These are phyloP conservation scores for Xylaria scruposa DNA, from an alignment of 495 filamentous ascomycete species.

Conservation along the genomic window DNA sequence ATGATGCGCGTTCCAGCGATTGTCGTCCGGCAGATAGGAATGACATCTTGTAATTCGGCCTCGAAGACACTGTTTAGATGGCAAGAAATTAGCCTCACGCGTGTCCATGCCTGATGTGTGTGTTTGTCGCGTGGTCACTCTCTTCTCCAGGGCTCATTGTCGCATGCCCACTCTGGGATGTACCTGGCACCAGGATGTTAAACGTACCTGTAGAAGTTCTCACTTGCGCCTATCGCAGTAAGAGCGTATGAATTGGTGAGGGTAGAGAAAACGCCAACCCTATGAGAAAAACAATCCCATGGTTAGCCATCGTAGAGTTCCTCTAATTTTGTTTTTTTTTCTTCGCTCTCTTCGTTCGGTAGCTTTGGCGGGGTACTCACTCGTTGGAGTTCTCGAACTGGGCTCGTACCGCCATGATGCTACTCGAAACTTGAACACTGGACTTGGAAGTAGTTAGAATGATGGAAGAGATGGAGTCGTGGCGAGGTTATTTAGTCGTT, in stretches of 20 bases:
- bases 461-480: conserved; percentile 22
- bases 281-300: conserved; percentile 47
- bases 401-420: conserved; percentile 78
- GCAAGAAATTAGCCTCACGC: conserved; percentile 7
- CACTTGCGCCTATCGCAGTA: conserved; percentile 90
- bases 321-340: background rate
- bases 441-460: conserved; percentile 26
- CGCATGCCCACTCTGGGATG: background rate
- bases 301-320: conserved; percentile 31
- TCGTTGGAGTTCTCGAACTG: conserved; percentile 99
- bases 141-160: background rate
- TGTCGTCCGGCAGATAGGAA: conserved; percentile 96
- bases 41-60: conserved; percentile 94
- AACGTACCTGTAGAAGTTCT: conserved; percentile 83
- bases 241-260: conserved; percentile 96
- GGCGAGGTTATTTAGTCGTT: conserved; percentile 19
- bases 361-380: conserved; percentile 60
- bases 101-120: background rate
- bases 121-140: background rate
- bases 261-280: conserved; percentile 94
- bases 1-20: conserved; percentile 97
- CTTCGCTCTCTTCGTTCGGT: conserved; percentile 14
- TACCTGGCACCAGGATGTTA: conserved; percentile 39
- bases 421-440: conserved; percentile 16
- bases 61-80: conserved; percentile 74